These are phyloP conservation scores for Dioszegia crocea DNA, from an alignment of 768 basidiomycete genomes.

Conservation along the genomic window DNA sequence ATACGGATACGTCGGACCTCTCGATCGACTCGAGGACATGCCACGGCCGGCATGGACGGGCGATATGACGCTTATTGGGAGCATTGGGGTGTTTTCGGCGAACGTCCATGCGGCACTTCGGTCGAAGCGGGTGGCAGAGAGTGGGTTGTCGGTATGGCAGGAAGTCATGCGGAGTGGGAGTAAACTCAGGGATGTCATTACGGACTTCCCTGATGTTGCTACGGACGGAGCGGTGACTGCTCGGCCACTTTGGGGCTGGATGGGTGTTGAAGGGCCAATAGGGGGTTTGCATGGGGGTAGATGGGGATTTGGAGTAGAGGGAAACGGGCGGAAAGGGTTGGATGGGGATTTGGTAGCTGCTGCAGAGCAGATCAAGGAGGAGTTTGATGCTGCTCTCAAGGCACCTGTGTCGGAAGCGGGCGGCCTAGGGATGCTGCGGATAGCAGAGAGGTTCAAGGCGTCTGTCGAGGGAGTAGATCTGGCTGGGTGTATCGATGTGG, in stretches of 20 bases:
- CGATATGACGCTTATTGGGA: slow-evolving; percentile 69
- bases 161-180: slow-evolving; percentile 35
- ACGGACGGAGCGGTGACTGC: slow-evolving; percentile 10
- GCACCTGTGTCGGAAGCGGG: not conserved
- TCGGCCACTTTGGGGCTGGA: slow-evolving; percentile 9
- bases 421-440: slow-evolving; percentile 14
- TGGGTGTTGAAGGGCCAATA: slow-evolving; percentile 12
- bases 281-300: slow-evolving; percentile 22
- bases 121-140: slow-evolving; percentile 34
- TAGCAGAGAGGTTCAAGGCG: slow-evolving; percentile 13
- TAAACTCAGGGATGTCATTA: slow-evolving; percentile 31
- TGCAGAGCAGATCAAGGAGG: slow-evolving; percentile 17
- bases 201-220: slow-evolving; percentile 17
- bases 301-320: slow-evolving; percentile 30
- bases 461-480: slow-evolving; percentile 33
- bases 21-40: slow-evolving; percentile 33
- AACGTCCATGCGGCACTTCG: slow-evolving; percentile 61
- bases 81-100: slow-evolving; percentile 45
- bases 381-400: slow-evolving; percentile 13
- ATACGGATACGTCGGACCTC: slow-evolving; percentile 41
- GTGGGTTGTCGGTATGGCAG: slow-evolving; percentile 27
- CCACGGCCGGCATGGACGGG: slow-evolving; percentile 36
- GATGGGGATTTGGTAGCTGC: slow-evolving; percentile 21
- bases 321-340: slow-evolving; percentile 9
- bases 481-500: slow-evolving; percentile 43